Conservation (phyloP, 148 eudicot species). For the Rhododendron griersonianum region DNA sequence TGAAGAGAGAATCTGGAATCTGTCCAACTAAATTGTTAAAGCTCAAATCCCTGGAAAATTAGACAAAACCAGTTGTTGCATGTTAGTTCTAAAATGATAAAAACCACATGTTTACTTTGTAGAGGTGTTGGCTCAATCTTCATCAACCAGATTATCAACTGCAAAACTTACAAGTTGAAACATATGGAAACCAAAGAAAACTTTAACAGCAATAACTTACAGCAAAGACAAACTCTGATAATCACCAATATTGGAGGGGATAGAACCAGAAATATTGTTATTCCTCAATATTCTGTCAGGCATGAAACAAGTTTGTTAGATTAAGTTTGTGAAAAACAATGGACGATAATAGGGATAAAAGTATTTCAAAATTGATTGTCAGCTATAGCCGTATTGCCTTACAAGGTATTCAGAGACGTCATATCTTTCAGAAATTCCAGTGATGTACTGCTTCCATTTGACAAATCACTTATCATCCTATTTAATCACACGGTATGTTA, state of each 20-base stretch:
- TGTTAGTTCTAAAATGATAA: not conserved
- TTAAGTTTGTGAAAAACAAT: not conserved
- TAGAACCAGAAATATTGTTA: slow-evolving; percentile 64
- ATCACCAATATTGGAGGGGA: slow-evolving; percentile 55
- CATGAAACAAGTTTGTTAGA: not conserved
- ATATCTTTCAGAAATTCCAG: slow-evolving; percentile 45
- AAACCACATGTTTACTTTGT: too few species aligned
- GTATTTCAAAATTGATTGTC: not conserved
- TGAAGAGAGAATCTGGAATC: slow-evolving; percentile 66
- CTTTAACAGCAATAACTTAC: slow-evolving; percentile 45
- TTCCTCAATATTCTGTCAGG: slow-evolving; percentile 57
- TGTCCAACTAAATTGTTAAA: slow-evolving; percentile 71
- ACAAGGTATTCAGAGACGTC: slow-evolving; percentile 51
- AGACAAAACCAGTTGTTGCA: not conserved
- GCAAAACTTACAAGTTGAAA: not conserved
- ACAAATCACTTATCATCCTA: slow-evolving; percentile 76
- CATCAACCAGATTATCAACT: not conserved
- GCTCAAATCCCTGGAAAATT: slow-evolving; percentile 76
- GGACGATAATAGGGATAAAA: not conserved
- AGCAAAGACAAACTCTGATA: slow-evolving; percentile 33
- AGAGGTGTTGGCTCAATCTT: not conserved
- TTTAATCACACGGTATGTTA: not conserved
- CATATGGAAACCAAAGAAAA: not conserved
- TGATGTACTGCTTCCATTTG: slow-evolving; percentile 49
- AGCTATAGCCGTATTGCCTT: slow-evolving; percentile 21